phyloP scores from a whole-genome alignment of 108 stramenopile species.

The Skeletonema menzelii region DNA sequence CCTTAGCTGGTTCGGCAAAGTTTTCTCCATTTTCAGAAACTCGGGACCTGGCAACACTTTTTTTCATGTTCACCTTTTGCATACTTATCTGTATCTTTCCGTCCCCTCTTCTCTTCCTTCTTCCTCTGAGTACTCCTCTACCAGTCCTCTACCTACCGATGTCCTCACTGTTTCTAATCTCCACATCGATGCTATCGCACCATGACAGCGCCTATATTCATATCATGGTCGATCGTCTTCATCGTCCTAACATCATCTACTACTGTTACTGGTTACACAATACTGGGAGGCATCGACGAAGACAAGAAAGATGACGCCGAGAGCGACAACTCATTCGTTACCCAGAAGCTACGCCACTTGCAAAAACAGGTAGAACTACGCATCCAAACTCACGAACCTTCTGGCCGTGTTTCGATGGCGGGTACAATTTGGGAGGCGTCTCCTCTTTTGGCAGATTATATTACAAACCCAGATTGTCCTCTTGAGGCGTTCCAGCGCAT shows the following conservation, averaged over 20 bases:
- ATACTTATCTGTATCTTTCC: too few relatives aligned
- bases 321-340: conserved; percentile 2
- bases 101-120: too few relatives aligned
- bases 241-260: not conserved
- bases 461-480: conserved; percentile 22
- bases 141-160: too few relatives aligned
- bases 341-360: conserved; percentile 16
- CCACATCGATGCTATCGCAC: not conserved
- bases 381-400: conserved; percentile 10
- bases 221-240: not conserved
- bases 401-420: conserved; percentile 23
- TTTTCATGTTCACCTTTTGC: too few relatives aligned
- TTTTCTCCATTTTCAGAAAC: too few relatives aligned
- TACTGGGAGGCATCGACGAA: conserved; percentile 12
- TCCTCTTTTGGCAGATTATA: conserved; percentile 23
- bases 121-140: too few relatives aligned
- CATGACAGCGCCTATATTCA: not conserved
- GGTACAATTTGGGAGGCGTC: conserved; percentile 29
- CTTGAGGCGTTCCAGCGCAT: conserved; percentile 12
- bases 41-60: too few relatives aligned
- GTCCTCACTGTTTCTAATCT: too few relatives aligned
- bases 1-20: too few relatives aligned
- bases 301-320: conserved; percentile 2
- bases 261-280: conserved; percentile 10
- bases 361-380: conserved; percentile 6